Percentiles rank a stretch among this genome's conserved stretches.
Evolutionary conservation across 1,139 yeast species (phyloP).

Genomic region (Petasospora rhodanensis): DNA sequence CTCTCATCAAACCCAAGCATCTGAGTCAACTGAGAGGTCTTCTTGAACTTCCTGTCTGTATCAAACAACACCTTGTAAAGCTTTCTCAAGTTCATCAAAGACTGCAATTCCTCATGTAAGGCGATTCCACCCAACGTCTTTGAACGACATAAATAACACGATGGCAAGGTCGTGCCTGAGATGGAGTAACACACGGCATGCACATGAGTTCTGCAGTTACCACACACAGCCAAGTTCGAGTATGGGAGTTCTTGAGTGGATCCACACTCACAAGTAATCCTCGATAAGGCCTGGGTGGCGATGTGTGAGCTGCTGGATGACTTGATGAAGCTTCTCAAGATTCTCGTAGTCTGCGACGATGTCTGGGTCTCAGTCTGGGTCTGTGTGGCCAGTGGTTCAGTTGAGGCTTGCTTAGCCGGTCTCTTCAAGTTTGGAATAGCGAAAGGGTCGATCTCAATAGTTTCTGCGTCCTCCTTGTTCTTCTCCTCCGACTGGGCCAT

Average conservation of each 20-base stretch:
- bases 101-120: constrained; percentile 18
- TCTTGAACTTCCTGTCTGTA: no score
- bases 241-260: constrained; percentile 16
- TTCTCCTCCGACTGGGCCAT: constrained; percentile 7
- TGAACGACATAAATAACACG: constrained; percentile 29
- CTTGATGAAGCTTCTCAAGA: constrained; percentile 26
- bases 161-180: constrained; percentile 9
- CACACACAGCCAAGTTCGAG: constrained; percentile 22
- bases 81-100: constrained; percentile 29
- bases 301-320: constrained; percentile 2
- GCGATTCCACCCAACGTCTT: constrained; percentile 16
- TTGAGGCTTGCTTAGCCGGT: constrained; percentile 1
- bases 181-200: constrained; percentile 32
- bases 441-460: constrained; percentile 30
- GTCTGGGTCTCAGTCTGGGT: constrained; percentile 6
- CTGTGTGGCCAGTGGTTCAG: constrained; percentile 1
- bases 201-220: constrained; percentile 24
- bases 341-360: constrained; percentile 31
- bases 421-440: constrained; percentile 19
- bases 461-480: constrained; percentile 6
- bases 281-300: constrained; percentile 28
- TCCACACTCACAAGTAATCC: constrained; percentile 29
- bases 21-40: constrained; percentile 13
- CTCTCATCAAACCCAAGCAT: constrained; percentile 15
- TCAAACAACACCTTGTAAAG: constrained; percentile 23